Conservation (phyloP, 176 grass and related monocot genomes). For the Carex pumila region DNA sequence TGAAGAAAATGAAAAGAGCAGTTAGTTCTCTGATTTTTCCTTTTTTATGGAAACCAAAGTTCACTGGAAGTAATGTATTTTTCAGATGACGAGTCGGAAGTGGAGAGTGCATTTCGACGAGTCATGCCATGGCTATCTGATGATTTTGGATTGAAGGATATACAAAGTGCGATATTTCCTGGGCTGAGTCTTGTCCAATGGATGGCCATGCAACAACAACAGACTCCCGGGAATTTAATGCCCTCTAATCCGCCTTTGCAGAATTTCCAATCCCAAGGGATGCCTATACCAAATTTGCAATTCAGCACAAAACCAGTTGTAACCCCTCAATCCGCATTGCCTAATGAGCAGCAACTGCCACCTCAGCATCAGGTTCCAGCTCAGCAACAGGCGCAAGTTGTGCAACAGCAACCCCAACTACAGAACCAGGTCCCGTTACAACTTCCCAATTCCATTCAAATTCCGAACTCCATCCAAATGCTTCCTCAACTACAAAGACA, state of each 20-base stretch:
- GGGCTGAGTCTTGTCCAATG: conserved; percentile 86
- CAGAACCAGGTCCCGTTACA: conserved; percentile 49
- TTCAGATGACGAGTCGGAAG: conserved; percentile 79
- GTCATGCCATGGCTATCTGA: conserved; percentile 91
- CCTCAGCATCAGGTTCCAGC: conserved; percentile 52
- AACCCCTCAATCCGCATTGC: conserved; percentile 22
- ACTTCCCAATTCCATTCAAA: conserved; percentile 25
- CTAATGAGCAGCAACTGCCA: conserved; percentile 39
- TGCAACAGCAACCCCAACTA: conserved; percentile 28
- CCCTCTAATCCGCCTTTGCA: conserved; percentile 33
- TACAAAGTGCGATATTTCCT: conserved; percentile 75
- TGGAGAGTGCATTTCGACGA: conserved; percentile 87
- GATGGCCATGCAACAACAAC: conserved; percentile 95
- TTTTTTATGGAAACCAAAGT: not conserved
- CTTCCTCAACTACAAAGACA: conserved; percentile 53
- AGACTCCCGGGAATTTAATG: conserved; percentile 63
- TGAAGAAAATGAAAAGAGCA: not conserved
- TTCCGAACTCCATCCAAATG: conserved; percentile 36
- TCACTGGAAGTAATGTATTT: conserved; percentile 26
- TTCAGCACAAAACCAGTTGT: conserved; percentile 42
- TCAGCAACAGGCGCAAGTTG: conserved; percentile 38
- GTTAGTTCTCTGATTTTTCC: not conserved
- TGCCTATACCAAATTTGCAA: conserved; percentile 52
- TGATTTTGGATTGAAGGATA: conserved; percentile 84
- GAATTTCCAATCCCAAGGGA: conserved; percentile 52